A percentile compares a stretch with the other conserved stretches of the same genome.
Conservation (phyloP, 2,329 filamentous ascomycete species). For the Epichloe bromicola region DNA sequence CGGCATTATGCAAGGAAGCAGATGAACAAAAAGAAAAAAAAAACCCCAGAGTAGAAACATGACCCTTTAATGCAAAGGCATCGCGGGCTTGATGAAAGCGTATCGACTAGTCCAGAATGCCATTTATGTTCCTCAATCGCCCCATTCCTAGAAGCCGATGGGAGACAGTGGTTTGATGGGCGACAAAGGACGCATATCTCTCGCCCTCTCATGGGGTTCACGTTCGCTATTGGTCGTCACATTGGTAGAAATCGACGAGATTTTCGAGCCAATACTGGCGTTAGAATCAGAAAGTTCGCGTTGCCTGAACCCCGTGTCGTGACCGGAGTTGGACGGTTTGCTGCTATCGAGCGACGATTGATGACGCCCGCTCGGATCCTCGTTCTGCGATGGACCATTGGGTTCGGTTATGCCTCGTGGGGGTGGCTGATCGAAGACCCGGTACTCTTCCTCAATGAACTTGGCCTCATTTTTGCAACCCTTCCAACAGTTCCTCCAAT, state of each 20-base stretch:
- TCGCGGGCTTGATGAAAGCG: constrained; percentile 4
- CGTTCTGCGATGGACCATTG: constrained; percentile 15
- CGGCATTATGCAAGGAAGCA: background rate
- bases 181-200: constrained; percentile 43
- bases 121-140: background rate
- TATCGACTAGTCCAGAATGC: constrained; percentile 1
- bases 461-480: constrained; percentile 84
- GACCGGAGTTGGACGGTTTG: constrained; percentile 30
- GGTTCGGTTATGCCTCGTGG: constrained; percentile 34
- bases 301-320: constrained; percentile 30
- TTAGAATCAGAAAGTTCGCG: constrained; percentile 27
- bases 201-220: constrained; percentile 13
- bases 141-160: constrained; percentile 35
- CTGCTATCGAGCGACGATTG: constrained; percentile 53
- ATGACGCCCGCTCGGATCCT: constrained; percentile 8
- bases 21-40: background rate
- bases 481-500: constrained; percentile 96
- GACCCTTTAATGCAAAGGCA: background rate
- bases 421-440: constrained; percentile 45
- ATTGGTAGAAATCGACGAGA: constrained; percentile 31
- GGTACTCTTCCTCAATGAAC: constrained; percentile 59
- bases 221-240: constrained; percentile 31
- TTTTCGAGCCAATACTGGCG: constrained; percentile 29
- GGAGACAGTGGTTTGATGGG: constrained; percentile 55
- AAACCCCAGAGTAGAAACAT: background rate